phyloP scores from a whole-genome alignment of 352 stramenopile species.

The Globisporangium alternatum region DNA sequence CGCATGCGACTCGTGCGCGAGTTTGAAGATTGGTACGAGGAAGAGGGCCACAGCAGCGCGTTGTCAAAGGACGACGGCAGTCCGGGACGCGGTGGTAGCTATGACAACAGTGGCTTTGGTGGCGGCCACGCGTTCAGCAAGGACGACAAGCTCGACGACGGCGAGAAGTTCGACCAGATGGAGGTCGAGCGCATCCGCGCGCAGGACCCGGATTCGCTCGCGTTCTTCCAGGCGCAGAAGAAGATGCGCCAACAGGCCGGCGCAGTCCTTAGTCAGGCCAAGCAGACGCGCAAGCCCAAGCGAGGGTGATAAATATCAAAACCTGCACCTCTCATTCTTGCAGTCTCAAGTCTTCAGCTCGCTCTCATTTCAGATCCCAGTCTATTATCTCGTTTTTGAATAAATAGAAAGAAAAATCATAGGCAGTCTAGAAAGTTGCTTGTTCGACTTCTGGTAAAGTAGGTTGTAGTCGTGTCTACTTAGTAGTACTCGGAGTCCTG shows the following conservation, averaged over 20 bases:
- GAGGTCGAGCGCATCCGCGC: conserved; percentile 84
- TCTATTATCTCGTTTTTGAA: background rate
- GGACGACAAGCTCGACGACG: conserved; percentile 87
- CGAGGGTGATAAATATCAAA: conserved; percentile 21
- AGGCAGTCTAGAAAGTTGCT: background rate
- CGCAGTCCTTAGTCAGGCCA: background rate
- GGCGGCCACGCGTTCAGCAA: conserved; percentile 29
- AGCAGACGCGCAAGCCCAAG: conserved; percentile 30
- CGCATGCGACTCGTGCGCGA: conserved; percentile 75
- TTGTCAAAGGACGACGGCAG: conserved; percentile 33
- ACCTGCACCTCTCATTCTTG: background rate
- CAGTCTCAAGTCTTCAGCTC: too few species aligned
- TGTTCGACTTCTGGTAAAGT: background rate
- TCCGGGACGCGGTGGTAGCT: conserved; percentile 8
- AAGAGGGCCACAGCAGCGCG: conserved; percentile 38
- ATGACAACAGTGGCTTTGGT: conserved; percentile 15
- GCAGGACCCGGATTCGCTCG: conserved; percentile 87
- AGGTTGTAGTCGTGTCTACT: background rate
- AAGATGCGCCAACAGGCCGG: conserved; percentile 67
- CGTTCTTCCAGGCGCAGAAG: conserved; percentile 91
- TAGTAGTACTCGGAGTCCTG: conserved; percentile 16
- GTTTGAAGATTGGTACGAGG: conserved; percentile 84
- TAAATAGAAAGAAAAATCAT: background rate
- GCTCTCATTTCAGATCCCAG: background rate
- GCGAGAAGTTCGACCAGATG: conserved; percentile 91